A percentile compares a stretch with the other conserved stretches of the same genome.
These are phyloP conservation scores for Iris macrosiphon DNA, from an alignment of 106 monocot species.

Conservation along the genomic window DNA sequence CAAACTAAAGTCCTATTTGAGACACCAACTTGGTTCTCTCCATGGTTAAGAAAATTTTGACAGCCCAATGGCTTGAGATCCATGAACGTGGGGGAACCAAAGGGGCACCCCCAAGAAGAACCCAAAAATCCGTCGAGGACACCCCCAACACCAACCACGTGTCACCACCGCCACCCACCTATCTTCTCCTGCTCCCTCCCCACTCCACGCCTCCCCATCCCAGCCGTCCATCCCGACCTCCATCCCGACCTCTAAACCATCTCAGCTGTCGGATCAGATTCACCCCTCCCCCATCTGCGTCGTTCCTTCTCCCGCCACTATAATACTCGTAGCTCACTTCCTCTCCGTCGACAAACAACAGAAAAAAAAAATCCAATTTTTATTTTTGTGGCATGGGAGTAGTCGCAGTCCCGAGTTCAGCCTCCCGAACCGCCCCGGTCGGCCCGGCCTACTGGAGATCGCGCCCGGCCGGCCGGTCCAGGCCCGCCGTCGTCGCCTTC, in stretches of 20 bases:
- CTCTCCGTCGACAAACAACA: not conserved
- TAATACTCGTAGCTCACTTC: too few relatives aligned
- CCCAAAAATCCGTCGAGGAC: too few relatives aligned
- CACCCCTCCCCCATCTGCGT: not conserved
- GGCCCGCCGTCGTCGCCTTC: conserved; percentile 17
- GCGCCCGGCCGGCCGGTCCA: conserved; percentile 8
- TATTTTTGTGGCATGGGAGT: conserved; percentile 61
- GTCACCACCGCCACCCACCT: not conserved
- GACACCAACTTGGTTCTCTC: too few relatives aligned
- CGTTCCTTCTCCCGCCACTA: not conserved
- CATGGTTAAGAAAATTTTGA: too few relatives aligned
- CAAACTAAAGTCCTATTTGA: too few relatives aligned
- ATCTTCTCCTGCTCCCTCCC: not conserved
- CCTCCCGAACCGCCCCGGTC: conserved; percentile 24
- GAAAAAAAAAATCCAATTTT: not conserved
- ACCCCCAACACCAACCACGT: not conserved
- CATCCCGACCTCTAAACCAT: too few relatives aligned
- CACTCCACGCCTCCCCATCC: not conserved
- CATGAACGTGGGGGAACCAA: too few relatives aligned
- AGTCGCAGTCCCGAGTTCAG: conserved; percentile 29
- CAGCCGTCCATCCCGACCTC: not conserved
- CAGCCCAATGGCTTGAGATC: too few relatives aligned
- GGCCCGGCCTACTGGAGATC: conserved; percentile 13
- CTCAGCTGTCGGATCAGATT: not conserved
- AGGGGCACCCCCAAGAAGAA: too few relatives aligned